Evolutionary conservation across 768 basidiomycete genomes (phyloP).

Genomic region (Harrya chromipes): DNA sequence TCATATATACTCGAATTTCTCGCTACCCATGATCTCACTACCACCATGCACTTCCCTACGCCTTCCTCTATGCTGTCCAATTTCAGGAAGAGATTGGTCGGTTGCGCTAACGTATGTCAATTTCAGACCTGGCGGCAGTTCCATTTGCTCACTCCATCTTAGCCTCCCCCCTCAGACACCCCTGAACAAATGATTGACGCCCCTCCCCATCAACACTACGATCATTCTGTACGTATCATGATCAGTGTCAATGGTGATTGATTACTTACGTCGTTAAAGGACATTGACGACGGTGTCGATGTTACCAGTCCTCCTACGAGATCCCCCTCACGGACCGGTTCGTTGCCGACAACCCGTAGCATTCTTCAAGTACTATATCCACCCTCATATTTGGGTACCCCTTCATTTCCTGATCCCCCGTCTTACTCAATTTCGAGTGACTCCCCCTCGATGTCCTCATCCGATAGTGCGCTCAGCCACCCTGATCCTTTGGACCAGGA

Average conservation of each 20-base stretch:
- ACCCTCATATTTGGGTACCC: constrained; percentile 13
- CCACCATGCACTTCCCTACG: not conserved
- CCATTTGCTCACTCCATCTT: not conserved
- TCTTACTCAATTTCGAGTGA: not conserved
- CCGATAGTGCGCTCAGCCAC: not conserved
- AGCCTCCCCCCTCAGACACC: not conserved
- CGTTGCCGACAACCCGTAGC: constrained; percentile 20
- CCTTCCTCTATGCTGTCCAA: constrained; percentile 8
- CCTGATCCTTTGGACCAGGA: constrained; percentile 11
- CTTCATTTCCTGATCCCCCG: constrained; percentile 10
- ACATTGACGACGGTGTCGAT: not conserved
- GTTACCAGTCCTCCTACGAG: not conserved
- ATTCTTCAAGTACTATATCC: constrained; percentile 30
- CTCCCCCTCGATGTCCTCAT: not conserved
- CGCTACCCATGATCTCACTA: no score
- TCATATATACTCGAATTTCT: no score
- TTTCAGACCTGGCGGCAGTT: not conserved
- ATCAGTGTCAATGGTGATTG: not conserved
- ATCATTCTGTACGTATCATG: constrained; percentile 4
- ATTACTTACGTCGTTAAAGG: constrained; percentile 16
- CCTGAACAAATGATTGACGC: not conserved
- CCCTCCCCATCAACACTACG: constrained; percentile 1
- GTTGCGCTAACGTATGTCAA: not conserved
- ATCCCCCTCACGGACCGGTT: not conserved
- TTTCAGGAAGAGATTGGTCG: constrained; percentile 8